Evolutionary conservation across 805 yeast genomes (phyloP), one percentile per base, ranked within the genome.

Genomic region (Metschnikowia cubensis): DNA sequence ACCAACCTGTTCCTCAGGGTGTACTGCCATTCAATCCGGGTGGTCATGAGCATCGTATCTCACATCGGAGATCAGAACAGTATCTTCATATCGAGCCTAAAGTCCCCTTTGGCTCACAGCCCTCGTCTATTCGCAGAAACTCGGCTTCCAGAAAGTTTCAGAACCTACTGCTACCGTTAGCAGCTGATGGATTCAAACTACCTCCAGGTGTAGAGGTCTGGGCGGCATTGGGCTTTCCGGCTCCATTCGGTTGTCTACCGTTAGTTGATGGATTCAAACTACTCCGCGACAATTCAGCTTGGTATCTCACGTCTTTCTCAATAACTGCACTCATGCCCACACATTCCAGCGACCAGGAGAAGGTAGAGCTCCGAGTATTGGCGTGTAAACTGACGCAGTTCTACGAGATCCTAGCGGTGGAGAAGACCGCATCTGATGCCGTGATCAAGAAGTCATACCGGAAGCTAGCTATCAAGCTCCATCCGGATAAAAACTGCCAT

Each of bases 401-500:
- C 69, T 91, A 91, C 66, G 86, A 84, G 59, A 85, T 91, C 34
- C 74, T 91, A 46, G 76, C 80, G 15, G 82, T 89, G 31, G 82
- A 82, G 39, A 79, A 76, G 58, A 65, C 76, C 3, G 74, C 91
- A 6, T 68, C 73, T 8, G 96, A 88, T 47, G 66, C 71, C 22
- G 96, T 89, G 53, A 83, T 91, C 60, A 89, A 90, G 62, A 87
- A 88, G 63, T 87, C 97, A 14, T 91, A 92, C 64, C 75, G 97
- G 55, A 87, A 84, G 64, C 71, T 89, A 53, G 97, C 97, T 1
- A 79, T 91, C 29, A 86, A 85, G 62, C 78, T 90, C 63, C 98
- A 92, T 68, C 98, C 98, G 2, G 98, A 92, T 67, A 92, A 92
- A 68, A 94, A 94, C 68, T 83, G 88, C 11, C 98, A 95, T 57